Evolutionary conservation across 139 green algal genomes (phyloP).

Genomic region (Auxenochlorella pyrenoidosa): DNA sequence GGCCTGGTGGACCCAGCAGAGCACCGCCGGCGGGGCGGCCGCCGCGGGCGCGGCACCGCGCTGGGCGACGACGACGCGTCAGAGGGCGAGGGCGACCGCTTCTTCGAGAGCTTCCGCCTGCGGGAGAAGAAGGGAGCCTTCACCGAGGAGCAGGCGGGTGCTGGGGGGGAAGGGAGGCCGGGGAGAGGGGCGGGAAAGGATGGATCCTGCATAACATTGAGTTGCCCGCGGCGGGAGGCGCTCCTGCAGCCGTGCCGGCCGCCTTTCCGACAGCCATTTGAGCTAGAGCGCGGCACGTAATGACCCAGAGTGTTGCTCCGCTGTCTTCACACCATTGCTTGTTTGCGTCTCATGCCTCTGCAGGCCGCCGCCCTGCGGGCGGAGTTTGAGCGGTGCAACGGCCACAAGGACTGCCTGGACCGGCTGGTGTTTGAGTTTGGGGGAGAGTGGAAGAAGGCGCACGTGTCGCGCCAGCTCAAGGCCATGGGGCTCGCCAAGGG

Average conservation of each 20-base stretch:
- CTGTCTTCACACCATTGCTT: no score
- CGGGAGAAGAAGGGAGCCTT: background rate
- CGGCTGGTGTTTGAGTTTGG: constrained; percentile 50
- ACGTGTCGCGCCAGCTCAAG: constrained; percentile 55
- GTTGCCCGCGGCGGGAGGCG: no score
- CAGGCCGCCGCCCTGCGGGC: constrained; percentile 20
- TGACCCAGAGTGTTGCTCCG: no score
- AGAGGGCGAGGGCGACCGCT: constrained; percentile 13
- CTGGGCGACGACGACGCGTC: constrained; percentile 15
- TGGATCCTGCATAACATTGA: no score
- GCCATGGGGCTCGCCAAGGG: constrained; percentile 54
- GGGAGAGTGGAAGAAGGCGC: constrained; percentile 48
- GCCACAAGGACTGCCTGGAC: constrained; percentile 47
- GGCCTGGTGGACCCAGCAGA: background rate
- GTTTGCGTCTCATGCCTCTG: no score
- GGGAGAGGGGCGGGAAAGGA: background rate
- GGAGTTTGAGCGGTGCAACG: constrained; percentile 51
- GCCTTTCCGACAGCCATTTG: no score
- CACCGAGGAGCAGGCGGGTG: constrained; percentile 7
- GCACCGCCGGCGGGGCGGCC: background rate
- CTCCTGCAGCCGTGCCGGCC: no score
- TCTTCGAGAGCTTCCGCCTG: constrained; percentile 31
- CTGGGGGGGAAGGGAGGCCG: background rate
- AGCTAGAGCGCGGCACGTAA: no score
- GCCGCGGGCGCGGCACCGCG: background rate